Base-by-base conservation (phyloP, 1,284 basidiomycete genomes). In the Amylostereum chailletii region DNA sequence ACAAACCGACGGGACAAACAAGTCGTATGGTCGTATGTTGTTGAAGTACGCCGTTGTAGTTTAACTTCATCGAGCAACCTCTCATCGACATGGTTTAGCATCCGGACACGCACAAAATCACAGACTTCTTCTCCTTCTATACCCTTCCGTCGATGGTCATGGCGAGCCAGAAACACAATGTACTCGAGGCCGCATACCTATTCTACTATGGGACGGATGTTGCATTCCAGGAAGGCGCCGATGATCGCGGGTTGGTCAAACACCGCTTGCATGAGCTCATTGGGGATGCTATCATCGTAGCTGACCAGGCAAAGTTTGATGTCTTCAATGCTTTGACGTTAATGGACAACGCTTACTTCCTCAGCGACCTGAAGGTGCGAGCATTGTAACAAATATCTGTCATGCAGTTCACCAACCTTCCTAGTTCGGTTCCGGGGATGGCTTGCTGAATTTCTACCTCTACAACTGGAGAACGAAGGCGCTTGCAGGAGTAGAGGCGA, bases 51-150 rank as follows among this genome's bases (percentile, higher is more conserved):
- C 30, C 26, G 10, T 41, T 41, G 7, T 36, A 29, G 31, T 46
- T 10, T 31, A 10, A n/a, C 8, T 34, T 39, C 7, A 36, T 34
- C 38, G 5, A 19, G 19, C 19, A 19, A 19, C 19, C 7, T 31
- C 6, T 27, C 29, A 30, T n/a, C 32, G 6, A 40, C 32, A 49
- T 58, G 11, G 45, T 50, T 5, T 52, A 97, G 92, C 78, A 97
- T 64, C 86, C 87, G 0, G 69, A 79, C 48, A 88, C 87, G 4
- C 81, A 87, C 51, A 76, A 79, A 50, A 89, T 99, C 60, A 97
- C 94, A 2, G 96, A 99, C 68, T 86, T 95, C 62, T 86, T 98
- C 66, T 95, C 95, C 5, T 97, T 98, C 73, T 99, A 97, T 69
- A 90, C 90, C 5, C 80, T 99, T 26, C 95, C 96, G 0, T 98